phyloP scores from a whole-genome alignment of 176 grass and related monocot species.

The Tuctoria greenei region DNA sequence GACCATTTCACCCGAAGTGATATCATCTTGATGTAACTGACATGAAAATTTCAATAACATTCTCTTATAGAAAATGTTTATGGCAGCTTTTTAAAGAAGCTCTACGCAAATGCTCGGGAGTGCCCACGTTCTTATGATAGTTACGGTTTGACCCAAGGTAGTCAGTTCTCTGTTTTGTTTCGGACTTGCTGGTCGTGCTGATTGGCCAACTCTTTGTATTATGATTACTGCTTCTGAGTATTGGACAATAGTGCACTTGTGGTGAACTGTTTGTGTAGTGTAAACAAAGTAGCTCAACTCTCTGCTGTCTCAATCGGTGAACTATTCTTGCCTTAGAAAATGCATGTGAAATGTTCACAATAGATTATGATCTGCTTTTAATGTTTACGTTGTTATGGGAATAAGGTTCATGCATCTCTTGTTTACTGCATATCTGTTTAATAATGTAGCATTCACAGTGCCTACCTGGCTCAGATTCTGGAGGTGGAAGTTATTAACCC shows the following conservation, averaged over 20 bases:
- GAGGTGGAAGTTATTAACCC: neutral
- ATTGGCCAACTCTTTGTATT: neutral
- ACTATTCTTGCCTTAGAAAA: neutral
- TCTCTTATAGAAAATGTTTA: too few species aligned
- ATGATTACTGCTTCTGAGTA: neutral
- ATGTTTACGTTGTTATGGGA: neutral
- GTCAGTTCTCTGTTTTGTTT: constrained; percentile 9
- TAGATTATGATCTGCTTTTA: neutral
- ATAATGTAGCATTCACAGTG: neutral
- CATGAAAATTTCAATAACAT: too few species aligned
- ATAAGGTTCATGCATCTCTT: too few species aligned
- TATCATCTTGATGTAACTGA: too few species aligned
- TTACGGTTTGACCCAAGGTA: constrained; percentile 86
- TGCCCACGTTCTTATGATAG: constrained; percentile 88
- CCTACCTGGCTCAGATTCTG: neutral
- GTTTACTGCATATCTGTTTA: neutral
- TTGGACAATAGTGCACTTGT: neutral
- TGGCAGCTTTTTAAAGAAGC: constrained; percentile 85
- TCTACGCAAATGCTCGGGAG: constrained; percentile 66
- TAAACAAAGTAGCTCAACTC: neutral
- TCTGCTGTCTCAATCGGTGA: neutral
- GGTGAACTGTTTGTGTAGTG: neutral
- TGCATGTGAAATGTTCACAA: neutral
- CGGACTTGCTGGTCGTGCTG: neutral
- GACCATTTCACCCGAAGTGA: too few species aligned